Base-by-base conservation (phyloP, 768 basidiomycete genomes). In the Russula dissimulans region DNA sequence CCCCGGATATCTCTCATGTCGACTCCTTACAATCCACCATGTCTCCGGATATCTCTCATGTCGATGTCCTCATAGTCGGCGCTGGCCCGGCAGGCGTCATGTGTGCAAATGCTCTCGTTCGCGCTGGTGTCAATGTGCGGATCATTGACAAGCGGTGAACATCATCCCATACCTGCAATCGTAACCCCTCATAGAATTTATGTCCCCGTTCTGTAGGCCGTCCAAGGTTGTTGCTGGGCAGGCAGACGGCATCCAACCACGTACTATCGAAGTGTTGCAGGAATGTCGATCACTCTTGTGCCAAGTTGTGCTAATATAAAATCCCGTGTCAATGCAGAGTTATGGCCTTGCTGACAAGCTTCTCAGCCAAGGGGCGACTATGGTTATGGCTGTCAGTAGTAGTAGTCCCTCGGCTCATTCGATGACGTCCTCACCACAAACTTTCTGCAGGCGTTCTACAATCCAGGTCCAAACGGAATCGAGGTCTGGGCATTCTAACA, bases 321-420 rank as follows among this genome's bases (percentile, higher is more conserved):
- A 26, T 26, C 22, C 22, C 22, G 22, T 29, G 15, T 57, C 26
- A 32, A 29, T 9, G 11, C 54, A 90, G 87, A 91, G 87, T 62
- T 90, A 91, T 71, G 89, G 88, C 6, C 77, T 91, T 6, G 85
- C 80, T 0, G 83, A 88, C 17, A 77, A 80, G 3, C 67, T 91
- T 22, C 60, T 89, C 29, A 76, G 71, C 43, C 80, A 88, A 66
- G 87, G 81, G 5, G 83, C 81, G 59, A 85, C 87, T 51, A 77
- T 91, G 77, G 81, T 87, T 61, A 78, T 81, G 71, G 81, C 81
- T 54, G 88, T 89, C 69, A 60, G 81, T 74, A 2, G 10, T 11
- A 34, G 15, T 44, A 15, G 2, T 26, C 3, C 5, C 54, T 47
- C 11, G 41, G 6, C 5, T 18, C 43, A 15, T 45, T n/a, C 3